Conservation (phyloP, 2,329 filamentous ascomycete genomes). For the Aspergillus fischeri region DNA sequence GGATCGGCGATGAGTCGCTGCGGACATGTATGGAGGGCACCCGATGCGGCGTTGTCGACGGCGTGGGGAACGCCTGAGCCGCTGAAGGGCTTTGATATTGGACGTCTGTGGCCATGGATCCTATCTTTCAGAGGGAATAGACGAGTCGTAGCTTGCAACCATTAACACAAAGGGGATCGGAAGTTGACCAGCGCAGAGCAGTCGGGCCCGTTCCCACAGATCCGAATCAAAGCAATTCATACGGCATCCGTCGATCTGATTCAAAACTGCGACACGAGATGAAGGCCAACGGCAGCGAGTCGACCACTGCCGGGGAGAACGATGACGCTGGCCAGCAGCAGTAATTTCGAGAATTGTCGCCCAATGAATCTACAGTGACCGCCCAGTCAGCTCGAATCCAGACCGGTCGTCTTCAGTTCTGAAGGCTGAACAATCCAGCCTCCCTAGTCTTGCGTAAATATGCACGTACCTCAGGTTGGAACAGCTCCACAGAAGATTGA, state of each 20-base stretch:
- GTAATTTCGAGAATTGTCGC: neutral
- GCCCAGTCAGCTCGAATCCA: neutral
- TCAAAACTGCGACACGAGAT: neutral
- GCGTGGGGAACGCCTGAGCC: constrained; percentile 62
- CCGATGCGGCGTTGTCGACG: constrained; percentile 60
- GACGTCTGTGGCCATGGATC: constrained; percentile 27
- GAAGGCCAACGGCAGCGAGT: neutral
- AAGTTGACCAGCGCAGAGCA: neutral
- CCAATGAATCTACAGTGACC: neutral
- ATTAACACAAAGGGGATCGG: neutral
- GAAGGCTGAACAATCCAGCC: neutral
- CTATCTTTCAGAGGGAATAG: neutral
- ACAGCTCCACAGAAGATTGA: neutral
- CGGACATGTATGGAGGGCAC: constrained; percentile 34
- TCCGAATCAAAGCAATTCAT: neutral
- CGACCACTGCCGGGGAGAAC: neutral
- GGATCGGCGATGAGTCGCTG: constrained; percentile 62
- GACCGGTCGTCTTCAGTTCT: neutral
- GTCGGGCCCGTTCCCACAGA: neutral
- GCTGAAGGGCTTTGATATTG: constrained; percentile 54
- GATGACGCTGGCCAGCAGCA: constrained; percentile 5
- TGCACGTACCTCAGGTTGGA: neutral
- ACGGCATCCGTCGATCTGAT: neutral
- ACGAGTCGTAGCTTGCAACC: neutral
- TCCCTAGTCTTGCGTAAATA: neutral